Evolutionary conservation across 2,329 filamentous ascomycete genomes (phyloP).

Genomic region (Fusarium beomiforme): DNA sequence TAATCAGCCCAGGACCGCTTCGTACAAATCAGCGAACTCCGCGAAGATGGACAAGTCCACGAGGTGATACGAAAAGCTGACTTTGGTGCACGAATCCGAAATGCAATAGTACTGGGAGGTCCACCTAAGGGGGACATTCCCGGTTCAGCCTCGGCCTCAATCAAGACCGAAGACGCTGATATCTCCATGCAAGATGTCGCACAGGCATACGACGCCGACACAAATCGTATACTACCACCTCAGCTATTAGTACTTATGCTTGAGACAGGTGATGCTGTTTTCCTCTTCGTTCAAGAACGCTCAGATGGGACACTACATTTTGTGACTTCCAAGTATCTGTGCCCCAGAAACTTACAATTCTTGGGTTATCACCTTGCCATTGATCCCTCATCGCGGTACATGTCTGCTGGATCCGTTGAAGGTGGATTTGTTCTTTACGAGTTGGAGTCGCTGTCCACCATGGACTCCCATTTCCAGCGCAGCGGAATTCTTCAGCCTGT

Average conservation of each 20-base stretch:
- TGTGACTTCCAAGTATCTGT: slow-evolving; percentile 65
- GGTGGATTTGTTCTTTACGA: slow-evolving; percentile 77
- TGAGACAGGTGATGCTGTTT: slow-evolving; percentile 77
- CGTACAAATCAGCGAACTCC: slow-evolving; percentile 82
- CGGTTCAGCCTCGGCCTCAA: slow-evolving; percentile 31
- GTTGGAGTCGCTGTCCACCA: slow-evolving; percentile 65
- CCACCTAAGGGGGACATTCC: slow-evolving; percentile 45
- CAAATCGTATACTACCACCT: slow-evolving; percentile 65
- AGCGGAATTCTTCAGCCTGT: slow-evolving; percentile 67
- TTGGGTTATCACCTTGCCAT: slow-evolving; percentile 76
- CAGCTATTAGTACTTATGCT: slow-evolving; percentile 83
- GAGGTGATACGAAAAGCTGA: slow-evolving; percentile 82
- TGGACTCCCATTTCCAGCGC: slow-evolving; percentile 60
- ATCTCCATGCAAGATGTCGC: slow-evolving; percentile 49
- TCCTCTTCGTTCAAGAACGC: slow-evolving; percentile 71
- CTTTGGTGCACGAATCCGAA: slow-evolving; percentile 81
- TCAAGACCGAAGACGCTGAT: slow-evolving; percentile 55
- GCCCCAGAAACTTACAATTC: slow-evolving; percentile 67
- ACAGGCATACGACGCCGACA: slow-evolving; percentile 6
- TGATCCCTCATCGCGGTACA: slow-evolving; percentile 76
- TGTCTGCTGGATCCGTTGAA: slow-evolving; percentile 77
- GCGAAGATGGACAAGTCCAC: slow-evolving; percentile 73
- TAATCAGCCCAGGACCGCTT: slow-evolving; percentile 69
- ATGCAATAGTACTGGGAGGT: slow-evolving; percentile 78
- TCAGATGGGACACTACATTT: slow-evolving; percentile 65